These are phyloP conservation scores for Claviceps sorghi DNA, from an alignment of 2,329 filamentous ascomycete genomes.

Conservation along the genomic window DNA sequence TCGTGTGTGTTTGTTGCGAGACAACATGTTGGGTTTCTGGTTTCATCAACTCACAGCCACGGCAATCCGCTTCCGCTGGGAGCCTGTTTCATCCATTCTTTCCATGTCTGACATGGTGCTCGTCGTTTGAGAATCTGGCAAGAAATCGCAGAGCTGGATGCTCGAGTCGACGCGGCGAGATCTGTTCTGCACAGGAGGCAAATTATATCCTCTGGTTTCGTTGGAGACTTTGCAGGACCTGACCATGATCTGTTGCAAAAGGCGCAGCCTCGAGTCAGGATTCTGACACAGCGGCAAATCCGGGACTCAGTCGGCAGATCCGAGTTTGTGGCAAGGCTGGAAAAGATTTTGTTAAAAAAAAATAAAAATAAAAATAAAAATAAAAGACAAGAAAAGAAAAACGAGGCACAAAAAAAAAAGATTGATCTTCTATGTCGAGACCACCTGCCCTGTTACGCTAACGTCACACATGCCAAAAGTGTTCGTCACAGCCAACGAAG, in stretches of 20 bases:
- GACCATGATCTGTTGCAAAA: constrained; percentile 2
- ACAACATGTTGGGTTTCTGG: not conserved
- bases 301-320: not conserved
- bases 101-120: constrained; percentile 3
- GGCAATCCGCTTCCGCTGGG: constrained; percentile 42
- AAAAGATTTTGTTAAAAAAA: not conserved
- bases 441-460: not conserved
- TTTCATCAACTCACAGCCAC: constrained; percentile 37
- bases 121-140: not conserved
- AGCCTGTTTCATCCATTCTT: constrained; percentile 21
- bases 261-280: not conserved
- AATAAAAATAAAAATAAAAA: too few relatives aligned
- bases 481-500: constrained; percentile 2
- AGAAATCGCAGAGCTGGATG: not conserved
- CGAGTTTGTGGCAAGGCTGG: not conserved
- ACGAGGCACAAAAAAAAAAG: too few relatives aligned
- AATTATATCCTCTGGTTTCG: constrained; percentile 1
- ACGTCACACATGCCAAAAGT: constrained; percentile 1
- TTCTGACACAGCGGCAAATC: not conserved
- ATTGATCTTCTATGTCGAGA: not conserved
- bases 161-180: not conserved
- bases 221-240: constrained; percentile 2
- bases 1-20: constrained; percentile 4
- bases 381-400: too few relatives aligned
- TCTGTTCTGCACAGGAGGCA: not conserved